Conservation (phyloP, 345 rosid genomes). For the Fremontodendron californicum region DNA sequence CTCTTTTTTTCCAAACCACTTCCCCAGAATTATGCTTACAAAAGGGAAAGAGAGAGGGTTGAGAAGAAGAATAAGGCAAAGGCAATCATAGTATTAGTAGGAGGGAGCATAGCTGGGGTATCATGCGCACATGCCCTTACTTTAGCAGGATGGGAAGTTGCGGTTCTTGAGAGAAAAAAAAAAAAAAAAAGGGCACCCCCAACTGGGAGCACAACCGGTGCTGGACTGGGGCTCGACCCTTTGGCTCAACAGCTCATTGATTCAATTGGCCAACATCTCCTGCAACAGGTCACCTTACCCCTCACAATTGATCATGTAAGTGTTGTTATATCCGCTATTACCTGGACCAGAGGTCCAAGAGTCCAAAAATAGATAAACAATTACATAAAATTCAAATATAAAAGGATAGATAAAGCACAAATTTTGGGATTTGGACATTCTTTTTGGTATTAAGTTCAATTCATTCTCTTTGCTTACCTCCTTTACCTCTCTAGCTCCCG, state of each 20-base stretch:
- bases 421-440: no score
- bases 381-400: not conserved
- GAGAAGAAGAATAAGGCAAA: no score
- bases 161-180: conserved; percentile 65
- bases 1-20: no score
- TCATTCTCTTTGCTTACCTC: no score
- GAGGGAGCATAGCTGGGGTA: conserved; percentile 36
- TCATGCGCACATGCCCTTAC: conserved; percentile 66
- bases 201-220: conserved; percentile 65
- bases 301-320: conserved; percentile 53
- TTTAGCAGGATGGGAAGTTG: conserved; percentile 64
- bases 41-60: no score
- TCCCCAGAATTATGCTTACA: no score
- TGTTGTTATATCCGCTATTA: no score
- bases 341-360: no score
- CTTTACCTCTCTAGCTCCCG: no score
- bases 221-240: conserved; percentile 64
- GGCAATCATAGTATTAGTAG: no score
- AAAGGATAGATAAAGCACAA: not conserved
- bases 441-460: no score
- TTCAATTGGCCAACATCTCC: conserved; percentile 42
- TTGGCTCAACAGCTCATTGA: conserved; percentile 41
- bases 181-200: conserved; percentile 50
- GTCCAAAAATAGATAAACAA: no score
- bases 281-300: conserved; percentile 45